Evolutionary conservation across 1,284 basidiomycete genomes (phyloP).

Genomic region (Polyporus tsugae): DNA sequence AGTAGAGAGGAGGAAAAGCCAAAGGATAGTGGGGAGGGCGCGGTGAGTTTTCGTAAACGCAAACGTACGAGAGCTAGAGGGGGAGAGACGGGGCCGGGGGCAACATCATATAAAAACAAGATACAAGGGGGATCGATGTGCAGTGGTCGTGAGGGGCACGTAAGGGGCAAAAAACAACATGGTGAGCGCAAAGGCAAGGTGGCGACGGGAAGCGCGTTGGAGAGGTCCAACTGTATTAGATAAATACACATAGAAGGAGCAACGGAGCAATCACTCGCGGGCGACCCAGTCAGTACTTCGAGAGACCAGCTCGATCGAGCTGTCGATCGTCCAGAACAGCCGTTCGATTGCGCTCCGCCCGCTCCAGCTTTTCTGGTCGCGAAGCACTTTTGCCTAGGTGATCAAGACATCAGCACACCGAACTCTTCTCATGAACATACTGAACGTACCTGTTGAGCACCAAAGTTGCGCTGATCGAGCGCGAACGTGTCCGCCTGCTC

Average conservation of each 20-base stretch:
- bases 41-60: conserved; percentile 10
- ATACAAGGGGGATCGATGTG: background rate
- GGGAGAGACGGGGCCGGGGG: background rate
- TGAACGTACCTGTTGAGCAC: conserved; percentile 85
- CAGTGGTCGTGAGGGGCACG: conserved; percentile 4
- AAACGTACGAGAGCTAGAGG: conserved; percentile 8
- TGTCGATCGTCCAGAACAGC: conserved; percentile 89
- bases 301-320: conserved; percentile 82
- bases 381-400: conserved; percentile 85
- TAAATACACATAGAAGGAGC: conserved; percentile 22
- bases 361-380: conserved; percentile 94
- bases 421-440: conserved; percentile 20
- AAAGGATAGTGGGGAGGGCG: conserved; percentile 8
- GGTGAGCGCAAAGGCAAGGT: background rate
- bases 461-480: conserved; percentile 90
- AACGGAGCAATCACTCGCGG: conserved; percentile 58
- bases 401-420: conserved; percentile 6
- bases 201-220: background rate
- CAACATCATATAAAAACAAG: conserved; percentile 13
- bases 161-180: background rate
- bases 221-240: background rate
- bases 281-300: conserved; percentile 87
- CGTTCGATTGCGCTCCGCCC: conserved; percentile 87
- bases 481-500: conserved; percentile 92
- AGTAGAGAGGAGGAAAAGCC: conserved; percentile 1